Conservation (phyloP, 768 basidiomycete genomes). For the Trametes elegans region DNA sequence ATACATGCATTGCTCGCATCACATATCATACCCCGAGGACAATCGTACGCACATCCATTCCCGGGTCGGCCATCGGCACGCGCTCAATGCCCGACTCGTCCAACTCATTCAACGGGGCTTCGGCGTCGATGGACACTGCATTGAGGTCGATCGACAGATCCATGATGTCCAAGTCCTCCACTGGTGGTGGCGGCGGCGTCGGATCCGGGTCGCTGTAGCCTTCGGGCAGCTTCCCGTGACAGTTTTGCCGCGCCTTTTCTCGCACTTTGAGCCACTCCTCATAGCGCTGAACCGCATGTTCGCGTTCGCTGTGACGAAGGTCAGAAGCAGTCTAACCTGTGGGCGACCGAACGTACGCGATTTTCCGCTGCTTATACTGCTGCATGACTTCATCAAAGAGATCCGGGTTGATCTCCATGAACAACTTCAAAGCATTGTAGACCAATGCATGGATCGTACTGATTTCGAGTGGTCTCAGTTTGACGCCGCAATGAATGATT, state of each 20-base stretch:
- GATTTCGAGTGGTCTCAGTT: background rate
- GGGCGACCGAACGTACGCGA: conserved; percentile 57
- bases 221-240: conserved; percentile 66
- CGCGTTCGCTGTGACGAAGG: conserved; percentile 64
- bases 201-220: conserved; percentile 69
- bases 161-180: conserved; percentile 83
- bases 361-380: conserved; percentile 85
- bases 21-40: conserved; percentile 17
- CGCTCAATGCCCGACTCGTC: conserved; percentile 83
- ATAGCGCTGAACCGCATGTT: conserved; percentile 80
- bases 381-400: conserved; percentile 92
- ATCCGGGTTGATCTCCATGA: conserved; percentile 99
- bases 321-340: background rate
- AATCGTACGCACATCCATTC: conserved; percentile 65
- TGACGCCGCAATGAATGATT: background rate
- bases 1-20: conserved; percentile 22
- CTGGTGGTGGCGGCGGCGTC: conserved; percentile 70
- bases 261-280: conserved; percentile 88
- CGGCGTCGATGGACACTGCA: conserved; percentile 75
- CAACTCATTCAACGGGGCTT: conserved; percentile 54
- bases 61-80: conserved; percentile 92
- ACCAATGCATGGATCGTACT: conserved; percentile 99
- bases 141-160: conserved; percentile 90
- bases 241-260: conserved; percentile 70
- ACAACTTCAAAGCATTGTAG: conserved; percentile 95